Conservation (phyloP, 441 rosid genomes). For the Hypseocharis bilobata region DNA sequence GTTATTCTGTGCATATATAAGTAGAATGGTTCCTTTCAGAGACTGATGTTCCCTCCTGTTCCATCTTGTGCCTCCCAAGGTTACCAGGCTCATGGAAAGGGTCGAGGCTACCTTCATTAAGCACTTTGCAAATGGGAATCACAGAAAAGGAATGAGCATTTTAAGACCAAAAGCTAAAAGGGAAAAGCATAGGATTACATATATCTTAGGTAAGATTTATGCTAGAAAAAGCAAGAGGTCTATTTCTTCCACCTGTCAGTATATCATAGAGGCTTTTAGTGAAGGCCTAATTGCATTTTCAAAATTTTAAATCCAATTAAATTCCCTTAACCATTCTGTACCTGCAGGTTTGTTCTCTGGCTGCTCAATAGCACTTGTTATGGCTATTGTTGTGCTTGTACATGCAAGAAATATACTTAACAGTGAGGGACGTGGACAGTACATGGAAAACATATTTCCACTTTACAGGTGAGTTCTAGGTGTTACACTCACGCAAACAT, state of each 20-base stretch:
- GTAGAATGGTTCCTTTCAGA: background rate
- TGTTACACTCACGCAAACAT: too few species aligned
- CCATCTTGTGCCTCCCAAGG: slow-evolving; percentile 24
- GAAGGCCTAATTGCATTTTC: background rate
- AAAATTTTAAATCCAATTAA: too few species aligned
- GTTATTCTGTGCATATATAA: background rate
- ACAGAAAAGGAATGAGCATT: slow-evolving; percentile 47
- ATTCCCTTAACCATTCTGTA: background rate
- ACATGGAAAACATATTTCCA: slow-evolving; percentile 75
- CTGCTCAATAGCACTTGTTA: slow-evolving; percentile 48
- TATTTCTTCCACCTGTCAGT: background rate
- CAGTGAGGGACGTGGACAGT: slow-evolving; percentile 35
- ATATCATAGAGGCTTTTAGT: background rate
- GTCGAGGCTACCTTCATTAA: slow-evolving; percentile 51
- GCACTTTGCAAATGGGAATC: slow-evolving; percentile 71
- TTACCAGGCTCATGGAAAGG: slow-evolving; percentile 47
- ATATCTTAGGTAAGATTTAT: slow-evolving; percentile 36
- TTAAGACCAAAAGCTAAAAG: slow-evolving; percentile 50
- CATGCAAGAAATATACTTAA: slow-evolving; percentile 44
- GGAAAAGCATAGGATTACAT: slow-evolving; percentile 59
- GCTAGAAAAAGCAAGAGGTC: background rate
- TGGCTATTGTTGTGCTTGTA: slow-evolving; percentile 38
- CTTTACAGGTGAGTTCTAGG: slow-evolving; percentile 49
- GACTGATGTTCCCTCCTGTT: background rate
- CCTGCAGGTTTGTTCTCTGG: slow-evolving; percentile 60